Percentiles rank a stretch among this genome's conserved stretches.
These are phyloP conservation scores for Paramecium octaurelia DNA, from an alignment of 73 alveolate genomes.

Conservation along the genomic window DNA sequence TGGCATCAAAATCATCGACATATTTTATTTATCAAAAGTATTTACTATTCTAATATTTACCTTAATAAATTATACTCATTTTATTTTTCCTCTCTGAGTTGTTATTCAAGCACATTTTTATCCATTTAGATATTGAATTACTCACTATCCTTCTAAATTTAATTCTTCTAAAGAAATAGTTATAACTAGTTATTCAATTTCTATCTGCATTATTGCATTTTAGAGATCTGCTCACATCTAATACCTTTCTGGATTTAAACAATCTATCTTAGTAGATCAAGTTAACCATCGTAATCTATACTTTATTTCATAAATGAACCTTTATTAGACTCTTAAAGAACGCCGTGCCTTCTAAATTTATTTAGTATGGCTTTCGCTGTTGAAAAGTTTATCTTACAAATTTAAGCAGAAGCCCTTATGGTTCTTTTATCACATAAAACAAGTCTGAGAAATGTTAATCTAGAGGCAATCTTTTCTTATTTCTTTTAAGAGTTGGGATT, in stretches of 20 bases:
- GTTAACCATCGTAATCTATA: background rate
- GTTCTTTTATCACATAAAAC: conserved; percentile 31
- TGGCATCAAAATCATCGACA: background rate
- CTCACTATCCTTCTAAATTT: background rate
- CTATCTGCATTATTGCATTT: background rate
- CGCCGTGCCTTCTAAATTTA: conserved; percentile 28
- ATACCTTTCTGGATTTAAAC: background rate
- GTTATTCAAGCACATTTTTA: background rate
- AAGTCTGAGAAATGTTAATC: background rate
- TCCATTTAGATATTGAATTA: background rate
- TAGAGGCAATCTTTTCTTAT: background rate
- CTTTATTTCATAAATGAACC: background rate
- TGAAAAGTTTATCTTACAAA: conserved; percentile 30
- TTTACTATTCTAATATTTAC: background rate
- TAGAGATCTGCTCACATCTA: background rate
- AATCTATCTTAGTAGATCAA: background rate
- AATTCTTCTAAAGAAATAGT: background rate
- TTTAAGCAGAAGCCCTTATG: conserved; percentile 35
- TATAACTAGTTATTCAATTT: background rate
- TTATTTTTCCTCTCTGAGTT: background rate
- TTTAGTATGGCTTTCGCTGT: conserved; percentile 51
- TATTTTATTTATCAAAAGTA: background rate
- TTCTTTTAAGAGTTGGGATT: background rate
- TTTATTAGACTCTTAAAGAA: background rate
- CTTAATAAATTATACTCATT: background rate